A percentile compares a stretch with the other conserved stretches of the same genome.
Conservation (phyloP, 257 asterid genomes). For the Solanum paucissectum region DNA sequence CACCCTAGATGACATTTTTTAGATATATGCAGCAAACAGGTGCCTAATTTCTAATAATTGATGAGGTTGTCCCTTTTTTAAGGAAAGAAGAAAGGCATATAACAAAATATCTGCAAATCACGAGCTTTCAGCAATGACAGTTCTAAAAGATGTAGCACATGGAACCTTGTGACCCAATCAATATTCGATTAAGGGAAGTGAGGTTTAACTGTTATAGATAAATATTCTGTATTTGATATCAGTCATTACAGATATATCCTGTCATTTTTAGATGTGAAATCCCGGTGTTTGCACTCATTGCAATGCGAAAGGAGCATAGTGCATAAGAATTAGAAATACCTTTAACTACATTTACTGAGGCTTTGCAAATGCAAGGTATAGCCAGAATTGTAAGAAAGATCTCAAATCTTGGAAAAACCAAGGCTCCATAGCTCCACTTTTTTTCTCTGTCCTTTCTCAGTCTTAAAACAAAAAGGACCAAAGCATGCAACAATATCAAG, state of each 20-base stretch:
- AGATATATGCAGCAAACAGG: not conserved
- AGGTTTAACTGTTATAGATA: not conserved
- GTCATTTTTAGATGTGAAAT: not conserved
- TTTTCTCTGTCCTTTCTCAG: conserved; percentile 32
- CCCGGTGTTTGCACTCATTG: not conserved
- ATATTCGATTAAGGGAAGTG: not conserved
- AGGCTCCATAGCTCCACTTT: conserved; percentile 50
- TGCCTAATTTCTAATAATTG: not conserved
- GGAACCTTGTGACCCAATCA: not conserved
- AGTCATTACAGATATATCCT: not conserved
- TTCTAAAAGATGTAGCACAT: not conserved
- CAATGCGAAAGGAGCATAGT: not conserved
- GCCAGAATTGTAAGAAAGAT: conserved; percentile 69
- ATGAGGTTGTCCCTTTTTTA: not conserved
- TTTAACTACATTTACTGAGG: conserved; percentile 55
- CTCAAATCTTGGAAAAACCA: conserved; percentile 66
- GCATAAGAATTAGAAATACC: conserved; percentile 27
- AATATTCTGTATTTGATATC: not conserved
- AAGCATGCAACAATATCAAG: conserved; percentile 43
- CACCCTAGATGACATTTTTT: not conserved
- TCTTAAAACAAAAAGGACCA: conserved; percentile 38
- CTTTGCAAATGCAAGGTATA: conserved; percentile 64
- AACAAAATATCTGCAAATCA: not conserved
- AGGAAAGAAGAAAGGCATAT: not conserved
- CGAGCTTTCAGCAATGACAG: not conserved